Evolutionary conservation across 2,329 filamentous ascomycete genomes (phyloP).

Genomic region (Aureobasidium zeae): DNA sequence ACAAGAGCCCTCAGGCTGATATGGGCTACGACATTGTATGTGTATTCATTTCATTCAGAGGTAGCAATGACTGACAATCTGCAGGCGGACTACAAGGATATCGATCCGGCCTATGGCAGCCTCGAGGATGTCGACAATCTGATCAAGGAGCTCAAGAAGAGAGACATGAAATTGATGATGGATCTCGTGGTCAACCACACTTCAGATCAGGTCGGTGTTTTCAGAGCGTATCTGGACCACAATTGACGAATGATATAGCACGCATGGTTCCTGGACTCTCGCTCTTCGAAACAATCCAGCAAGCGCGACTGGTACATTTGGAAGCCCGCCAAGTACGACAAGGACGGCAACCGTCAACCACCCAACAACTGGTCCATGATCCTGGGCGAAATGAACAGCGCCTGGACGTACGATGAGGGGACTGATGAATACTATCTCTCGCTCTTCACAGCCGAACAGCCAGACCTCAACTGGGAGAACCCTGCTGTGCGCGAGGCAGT

Average conservation of each 20-base stretch:
- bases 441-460: constrained; percentile 39
- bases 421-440: constrained; percentile 40
- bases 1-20: constrained; percentile 45
- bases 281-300: constrained; percentile 40
- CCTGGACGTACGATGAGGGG: constrained; percentile 39
- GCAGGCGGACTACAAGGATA: constrained; percentile 34
- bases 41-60: constrained; percentile 18
- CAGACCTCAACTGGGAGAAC: constrained; percentile 43
- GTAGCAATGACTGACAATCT: not conserved
- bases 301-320: constrained; percentile 60
- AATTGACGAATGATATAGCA: constrained; percentile 38
- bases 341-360: constrained; percentile 45
- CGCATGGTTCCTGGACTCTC: constrained; percentile 49
- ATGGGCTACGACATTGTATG: constrained; percentile 43
- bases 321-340: constrained; percentile 48
- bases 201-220: constrained; percentile 26
- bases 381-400: constrained; percentile 28
- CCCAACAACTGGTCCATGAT: constrained; percentile 46
- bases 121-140: constrained; percentile 39
- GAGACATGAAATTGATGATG: constrained; percentile 42
- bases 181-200: constrained; percentile 41
- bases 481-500: constrained; percentile 36
- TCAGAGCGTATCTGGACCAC: constrained; percentile 16
- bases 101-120: constrained; percentile 40
- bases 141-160: constrained; percentile 35